Percentiles rank a stretch among this genome's conserved stretches.
phyloP scores from a whole-genome alignment of 1,284 basidiomycete species.

The Xerocomus nothofagi region DNA sequence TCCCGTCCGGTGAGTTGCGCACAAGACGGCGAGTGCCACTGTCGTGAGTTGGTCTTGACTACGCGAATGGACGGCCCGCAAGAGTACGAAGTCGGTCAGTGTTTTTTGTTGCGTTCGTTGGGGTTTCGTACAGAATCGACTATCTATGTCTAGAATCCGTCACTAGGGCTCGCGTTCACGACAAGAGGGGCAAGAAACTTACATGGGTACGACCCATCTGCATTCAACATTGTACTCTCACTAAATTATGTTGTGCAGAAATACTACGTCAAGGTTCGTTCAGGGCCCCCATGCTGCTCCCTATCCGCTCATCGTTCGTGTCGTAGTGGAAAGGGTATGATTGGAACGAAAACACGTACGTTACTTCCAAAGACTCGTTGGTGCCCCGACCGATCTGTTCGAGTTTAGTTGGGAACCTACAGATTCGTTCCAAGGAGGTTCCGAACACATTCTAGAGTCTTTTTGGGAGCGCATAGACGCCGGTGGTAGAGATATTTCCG shows the following conservation, averaged over 20 bases:
- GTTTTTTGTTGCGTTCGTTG: not conserved
- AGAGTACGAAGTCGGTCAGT: conserved; percentile 72
- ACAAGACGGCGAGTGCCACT: not conserved
- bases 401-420: conserved; percentile 64
- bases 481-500: conserved; percentile 49
- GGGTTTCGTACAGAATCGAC: not conserved
- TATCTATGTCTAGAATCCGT: conserved; percentile 48
- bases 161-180: conserved; percentile 47
- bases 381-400: conserved; percentile 7
- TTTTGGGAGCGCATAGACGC: conserved; percentile 62
- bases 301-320: conserved; percentile 6
- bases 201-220: conserved; percentile 41
- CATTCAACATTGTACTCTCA: conserved; percentile 15
- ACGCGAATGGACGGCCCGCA: conserved; percentile 29
- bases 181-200: conserved; percentile 43
- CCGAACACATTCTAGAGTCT: conserved; percentile 52
- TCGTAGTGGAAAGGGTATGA: conserved; percentile 68
- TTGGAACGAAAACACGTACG: conserved; percentile 66
- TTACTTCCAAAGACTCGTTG: conserved; percentile 15
- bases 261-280: conserved; percentile 62
- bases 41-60: conserved; percentile 29
- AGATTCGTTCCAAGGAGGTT: conserved; percentile 55
- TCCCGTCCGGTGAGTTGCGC: conserved; percentile 11
- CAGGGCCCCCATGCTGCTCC: not conserved
- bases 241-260: conserved; percentile 40